Base-by-base conservation (phyloP, 257 asterid genomes). In the Przewalskia tangutica region DNA sequence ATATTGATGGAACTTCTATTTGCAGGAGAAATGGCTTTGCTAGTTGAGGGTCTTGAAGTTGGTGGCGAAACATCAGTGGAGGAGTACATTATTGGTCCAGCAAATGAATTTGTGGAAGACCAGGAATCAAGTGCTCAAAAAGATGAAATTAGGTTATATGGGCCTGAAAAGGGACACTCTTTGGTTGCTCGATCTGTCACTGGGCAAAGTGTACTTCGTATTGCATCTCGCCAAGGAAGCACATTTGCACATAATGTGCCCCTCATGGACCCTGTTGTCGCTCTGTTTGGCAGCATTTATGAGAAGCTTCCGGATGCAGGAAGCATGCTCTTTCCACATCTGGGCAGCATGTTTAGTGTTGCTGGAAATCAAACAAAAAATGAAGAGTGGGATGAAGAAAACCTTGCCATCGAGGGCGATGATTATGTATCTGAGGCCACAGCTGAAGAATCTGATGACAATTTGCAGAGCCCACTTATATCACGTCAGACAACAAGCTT, bases 1-100 rank as follows among this genome's bases (percentile, higher is more conserved):
- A 56, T 77, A 54, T 38, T 38, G 53, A 59, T 12, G 20, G 38
- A 54, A 46, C 77, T 80, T 66, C 82, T 54, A 51, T 75, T 13
- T 76, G 32, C 91, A 92, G 95, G 93, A 82, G 97, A 92, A 64
- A 85, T 92, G 97, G 92, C 97, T 12, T 83, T 92, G 88, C 82
- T 92, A 73, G 93, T 89, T 58, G 97, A 92, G 88, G 97, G 97
- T 38, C 91, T 92, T 59, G 91, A 88, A 53, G 86, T 88, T 8
- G 92, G 97, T 5, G 90, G 88, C 9, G 92, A 89, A 40, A 88
- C 90, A 50, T 82, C 89, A 14, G 87, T 90, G 2, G 93, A 91
- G 85, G 92, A 92, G 75, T 92, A 92, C 81, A 55, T 91, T 5
- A 88, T 92, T 60, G 87, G 84, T 18, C 95, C 94, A 40, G 84